Evolutionary conservation across 225 moss, liverwort and hornwort species (phyloP).

Genomic region (Climacium dendroides): DNA sequence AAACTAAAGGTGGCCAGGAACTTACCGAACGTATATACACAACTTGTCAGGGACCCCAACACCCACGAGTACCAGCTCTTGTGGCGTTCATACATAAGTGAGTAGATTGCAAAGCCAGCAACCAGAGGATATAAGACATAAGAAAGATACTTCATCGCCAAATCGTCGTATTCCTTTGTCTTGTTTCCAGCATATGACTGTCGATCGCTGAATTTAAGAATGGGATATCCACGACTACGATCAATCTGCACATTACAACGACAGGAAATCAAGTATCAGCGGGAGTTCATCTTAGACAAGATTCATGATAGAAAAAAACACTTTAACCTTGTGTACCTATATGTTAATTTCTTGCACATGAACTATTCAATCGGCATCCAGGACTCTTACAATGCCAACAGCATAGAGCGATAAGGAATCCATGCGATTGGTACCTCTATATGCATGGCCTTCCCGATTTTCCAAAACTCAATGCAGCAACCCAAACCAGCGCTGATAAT

Average conservation of each 20-base stretch:
- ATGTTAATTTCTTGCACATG: neutral
- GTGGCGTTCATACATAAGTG: constrained; percentile 83
- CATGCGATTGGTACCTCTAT: constrained; percentile 42
- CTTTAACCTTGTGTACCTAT: neutral
- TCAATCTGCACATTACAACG: constrained; percentile 42
- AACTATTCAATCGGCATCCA: neutral
- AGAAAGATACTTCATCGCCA: constrained; percentile 86
- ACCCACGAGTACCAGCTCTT: constrained; percentile 99
- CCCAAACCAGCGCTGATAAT: constrained; percentile 82
- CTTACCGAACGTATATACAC: constrained; percentile 87
- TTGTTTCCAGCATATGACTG: constrained; percentile 89
- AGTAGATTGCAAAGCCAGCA: constrained; percentile 83
- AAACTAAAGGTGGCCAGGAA: neutral
- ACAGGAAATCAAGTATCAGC: neutral
- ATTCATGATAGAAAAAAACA: neutral
- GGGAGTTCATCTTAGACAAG: neutral
- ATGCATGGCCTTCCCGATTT: constrained; percentile 97
- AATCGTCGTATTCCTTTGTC: constrained; percentile 91
- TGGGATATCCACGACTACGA: constrained; percentile 65
- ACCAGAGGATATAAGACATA: constrained; percentile 85
- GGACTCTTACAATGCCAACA: neutral
- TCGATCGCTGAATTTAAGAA: constrained; percentile 73
- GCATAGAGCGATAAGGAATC: neutral
- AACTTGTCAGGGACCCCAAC: constrained; percentile 82
- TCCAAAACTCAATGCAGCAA: constrained; percentile 96